phyloP scores from a whole-genome alignment of 176 grass and related monocot genomes.

The Ampelocalamus luodianensis region DNA sequence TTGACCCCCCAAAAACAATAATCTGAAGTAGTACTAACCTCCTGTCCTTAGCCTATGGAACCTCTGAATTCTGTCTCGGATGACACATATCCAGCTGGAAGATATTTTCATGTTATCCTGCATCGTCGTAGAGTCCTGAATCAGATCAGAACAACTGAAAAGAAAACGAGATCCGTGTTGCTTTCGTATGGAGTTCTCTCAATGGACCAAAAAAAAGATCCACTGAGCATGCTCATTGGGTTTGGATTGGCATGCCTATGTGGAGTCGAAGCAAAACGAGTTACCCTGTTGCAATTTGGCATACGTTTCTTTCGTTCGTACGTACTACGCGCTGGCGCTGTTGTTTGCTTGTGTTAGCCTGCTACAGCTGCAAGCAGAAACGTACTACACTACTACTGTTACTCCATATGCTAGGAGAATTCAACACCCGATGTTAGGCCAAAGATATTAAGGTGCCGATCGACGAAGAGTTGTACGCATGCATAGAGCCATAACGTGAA shows the following conservation, averaged over 20 bases:
- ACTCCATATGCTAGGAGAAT: not conserved
- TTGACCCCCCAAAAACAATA: not conserved
- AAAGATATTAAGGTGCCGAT: not conserved
- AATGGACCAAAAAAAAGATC: not conserved
- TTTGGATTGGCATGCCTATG: constrained; percentile 40
- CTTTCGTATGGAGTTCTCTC: constrained; percentile 8
- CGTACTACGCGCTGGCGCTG: no score
- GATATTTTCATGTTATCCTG: not conserved
- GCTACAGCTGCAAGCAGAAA: not conserved
- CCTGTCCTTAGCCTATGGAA: not conserved
- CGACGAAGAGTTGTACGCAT: not conserved
- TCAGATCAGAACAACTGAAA: not conserved
- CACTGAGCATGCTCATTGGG: not conserved
- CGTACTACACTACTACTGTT: not conserved
- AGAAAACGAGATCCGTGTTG: not conserved
- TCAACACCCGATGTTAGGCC: not conserved
- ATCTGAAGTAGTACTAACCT: not conserved
- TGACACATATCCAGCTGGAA: not conserved
- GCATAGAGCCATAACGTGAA: not conserved
- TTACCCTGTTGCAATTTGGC: not conserved
- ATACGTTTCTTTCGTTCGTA: constrained; percentile 8
- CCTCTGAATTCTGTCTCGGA: not conserved
- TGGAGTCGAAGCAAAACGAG: constrained; percentile 7
- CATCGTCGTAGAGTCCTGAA: not conserved
- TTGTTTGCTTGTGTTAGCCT: not conserved